Evolutionary conservation across 257 asterid species (phyloP), one percentile per base, ranked within the genome.

Genomic region (Orobanche coerulescens): DNA sequence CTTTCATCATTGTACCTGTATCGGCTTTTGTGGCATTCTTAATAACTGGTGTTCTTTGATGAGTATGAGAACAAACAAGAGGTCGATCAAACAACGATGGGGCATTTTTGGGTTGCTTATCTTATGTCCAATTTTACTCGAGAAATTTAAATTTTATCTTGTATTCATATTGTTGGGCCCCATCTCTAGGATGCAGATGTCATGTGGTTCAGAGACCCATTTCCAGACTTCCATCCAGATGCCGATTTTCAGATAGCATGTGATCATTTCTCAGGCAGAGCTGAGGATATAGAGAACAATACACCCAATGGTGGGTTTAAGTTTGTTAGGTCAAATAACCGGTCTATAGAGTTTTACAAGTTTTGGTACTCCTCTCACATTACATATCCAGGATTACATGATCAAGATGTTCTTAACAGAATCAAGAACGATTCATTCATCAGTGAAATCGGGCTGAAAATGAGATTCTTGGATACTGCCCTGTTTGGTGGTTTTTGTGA

Each of bases 401-500:
- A 87, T 68, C 94, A 87, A 67, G 95, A 87, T 53, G 95, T 84
- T 56, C 82, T 87, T 14, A 84, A 72, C 48, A 80, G 44, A 61
- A 87, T 87, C 46, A 84, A 84, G 75, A 73, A 81, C 15, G 57
- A 77, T 54, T 53, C 84, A 15, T 68, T 78, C 47, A 52, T 82
- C 66, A 25, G 25, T 13, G 82, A 84, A 11, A 68, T 73, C 36
- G 88, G 90, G 61, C 59, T 86, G 9, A 76, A 60, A 18, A 47
- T 86, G 77, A 71, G 75, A 69, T 86, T 84, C 66, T 80, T 86
- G 77, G 84, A 74, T 66, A 84, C 95, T 58, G 59, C 76, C 16
- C 71, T 69, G 61, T 86, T 82, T 9, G 93, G 95, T 30, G 93
- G 93, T 16, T 87, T 87, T 73, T 87, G 95, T 72, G 93, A 87